Conservation (phyloP, 176 grass and related monocot genomes). For the Microstegium vimineum region DNA sequence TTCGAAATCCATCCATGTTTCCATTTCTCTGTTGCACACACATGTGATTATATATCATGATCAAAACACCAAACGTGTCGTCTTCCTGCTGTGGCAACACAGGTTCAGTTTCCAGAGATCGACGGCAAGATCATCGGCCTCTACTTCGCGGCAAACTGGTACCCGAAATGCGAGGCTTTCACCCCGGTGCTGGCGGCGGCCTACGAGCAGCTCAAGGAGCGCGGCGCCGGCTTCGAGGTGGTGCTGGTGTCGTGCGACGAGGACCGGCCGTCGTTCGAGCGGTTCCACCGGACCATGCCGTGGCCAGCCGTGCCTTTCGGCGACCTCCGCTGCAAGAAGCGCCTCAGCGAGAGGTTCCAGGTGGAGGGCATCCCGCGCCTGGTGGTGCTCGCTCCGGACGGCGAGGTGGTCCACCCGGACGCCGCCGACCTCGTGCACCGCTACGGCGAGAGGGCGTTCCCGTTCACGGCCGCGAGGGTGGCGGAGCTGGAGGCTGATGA, state of each 20-base stretch:
- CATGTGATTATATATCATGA: too few species aligned
- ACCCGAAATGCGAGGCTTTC: constrained; percentile 56
- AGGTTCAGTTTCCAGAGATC: constrained; percentile 43
- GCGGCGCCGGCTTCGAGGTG: constrained; percentile 40
- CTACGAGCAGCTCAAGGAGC: constrained; percentile 34
- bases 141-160: constrained; percentile 73
- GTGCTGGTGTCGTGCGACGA: constrained; percentile 67
- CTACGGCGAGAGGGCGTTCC: constrained; percentile 45
- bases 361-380: constrained; percentile 1
- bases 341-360: constrained; percentile 46
- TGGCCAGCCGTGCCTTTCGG: constrained; percentile 56
- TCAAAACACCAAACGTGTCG: neutral
- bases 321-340: constrained; percentile 44
- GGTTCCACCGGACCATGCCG: constrained; percentile 56
- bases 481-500: constrained; percentile 55
- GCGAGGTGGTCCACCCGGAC: constrained; percentile 14
- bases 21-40: neutral
- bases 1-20: too few species aligned
- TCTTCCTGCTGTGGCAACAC: neutral
- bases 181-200: constrained; percentile 47
- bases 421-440: constrained; percentile 49
- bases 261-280: constrained; percentile 48
- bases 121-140: constrained; percentile 51
- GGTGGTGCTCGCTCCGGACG: constrained; percentile 35
- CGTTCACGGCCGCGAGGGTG: constrained; percentile 25